Evolutionary conservation across 225 moss, liverwort and hornwort species (phyloP), one percentile per base, ranked within the genome.

Genomic region (Sphagnum tenellum): DNA sequence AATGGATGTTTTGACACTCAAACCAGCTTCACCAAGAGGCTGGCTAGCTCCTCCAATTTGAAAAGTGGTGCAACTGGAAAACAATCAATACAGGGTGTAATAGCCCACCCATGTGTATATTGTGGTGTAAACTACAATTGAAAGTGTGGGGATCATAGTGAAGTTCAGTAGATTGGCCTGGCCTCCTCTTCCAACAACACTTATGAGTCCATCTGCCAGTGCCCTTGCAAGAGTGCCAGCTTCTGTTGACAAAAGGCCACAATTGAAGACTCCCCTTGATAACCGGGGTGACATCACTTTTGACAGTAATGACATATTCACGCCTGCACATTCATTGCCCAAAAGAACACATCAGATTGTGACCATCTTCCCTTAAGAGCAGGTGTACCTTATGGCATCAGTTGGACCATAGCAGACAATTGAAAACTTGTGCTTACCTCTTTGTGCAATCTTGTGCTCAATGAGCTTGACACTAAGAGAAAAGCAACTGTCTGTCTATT

Each of bases 221-320:
- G 82, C 86, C 4, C 86, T 72, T 44, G 86, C 86, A 53, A 86
- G 69, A 3, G 86, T 86, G 5, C 86, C 86, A 47, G 86, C 86
- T 71, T 86, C 86, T 1, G 86, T 86, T 0, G 86, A 86, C 48
- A 86, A 73, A 61, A 86, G 77, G 5, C 86, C 86, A 59, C 86
- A 86, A 64, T 86, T 86, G 79, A 86, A 82, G 7, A 86, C 77
- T 56, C 86, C 86, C 65, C 86, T 62, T 4, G 86, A 79, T 7
- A 86, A 45, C 59, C 86, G 71, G 13, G 82, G 74, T 0, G 86
- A 86, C 86, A 86, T 86, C 46, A 67, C 71, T 75, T 86, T 86
- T 44, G 86, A 82, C 64, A 86, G 48, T 46, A 86, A 64, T 7
- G 86, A 86, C 86, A 86, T 86, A 59, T 76, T 83, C 64, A 86